Conservation (phyloP, 805 yeast species). For the Candida cerambycidarum region DNA sequence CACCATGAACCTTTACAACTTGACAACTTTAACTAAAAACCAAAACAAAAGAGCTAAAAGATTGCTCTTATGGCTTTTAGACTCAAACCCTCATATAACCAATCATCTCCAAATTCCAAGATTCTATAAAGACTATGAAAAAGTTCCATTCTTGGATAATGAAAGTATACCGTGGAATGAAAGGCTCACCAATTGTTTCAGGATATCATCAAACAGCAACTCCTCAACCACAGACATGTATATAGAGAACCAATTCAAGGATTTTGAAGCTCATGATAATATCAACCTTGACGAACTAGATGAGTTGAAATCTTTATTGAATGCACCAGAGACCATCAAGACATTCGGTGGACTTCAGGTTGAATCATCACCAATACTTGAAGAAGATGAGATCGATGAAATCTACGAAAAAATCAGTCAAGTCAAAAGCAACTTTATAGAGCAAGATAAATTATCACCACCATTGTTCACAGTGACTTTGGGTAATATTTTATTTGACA, state of each 20-base stretch:
- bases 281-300: constrained; percentile 8
- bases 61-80: constrained; percentile 38
- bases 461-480: constrained; percentile 38
- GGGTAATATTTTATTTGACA: constrained; percentile 38
- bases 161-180: constrained; percentile 34
- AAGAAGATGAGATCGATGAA: constrained; percentile 17
- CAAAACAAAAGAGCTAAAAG: constrained; percentile 38
- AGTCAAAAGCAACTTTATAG: constrained; percentile 4
- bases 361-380: background rate
- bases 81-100: constrained; percentile 29
- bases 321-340: constrained; percentile 6
- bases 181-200: constrained; percentile 20
- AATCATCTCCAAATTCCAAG: constrained; percentile 21
- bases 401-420: constrained; percentile 19
- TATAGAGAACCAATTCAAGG: constrained; percentile 1
- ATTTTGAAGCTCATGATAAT: background rate
- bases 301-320: constrained; percentile 9
- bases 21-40: constrained; percentile 26
- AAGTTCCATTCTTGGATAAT: constrained; percentile 31
- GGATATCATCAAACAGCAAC: constrained; percentile 8
- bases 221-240: background rate
- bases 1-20: constrained; percentile 29
- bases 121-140: constrained; percentile 4
- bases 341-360: background rate
- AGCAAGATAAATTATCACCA: constrained; percentile 17